Evolutionary conservation across 2,329 filamentous ascomycete genomes (phyloP), one percentile per base, ranked within the genome.

Genomic region (Alternaria viburni): DNA sequence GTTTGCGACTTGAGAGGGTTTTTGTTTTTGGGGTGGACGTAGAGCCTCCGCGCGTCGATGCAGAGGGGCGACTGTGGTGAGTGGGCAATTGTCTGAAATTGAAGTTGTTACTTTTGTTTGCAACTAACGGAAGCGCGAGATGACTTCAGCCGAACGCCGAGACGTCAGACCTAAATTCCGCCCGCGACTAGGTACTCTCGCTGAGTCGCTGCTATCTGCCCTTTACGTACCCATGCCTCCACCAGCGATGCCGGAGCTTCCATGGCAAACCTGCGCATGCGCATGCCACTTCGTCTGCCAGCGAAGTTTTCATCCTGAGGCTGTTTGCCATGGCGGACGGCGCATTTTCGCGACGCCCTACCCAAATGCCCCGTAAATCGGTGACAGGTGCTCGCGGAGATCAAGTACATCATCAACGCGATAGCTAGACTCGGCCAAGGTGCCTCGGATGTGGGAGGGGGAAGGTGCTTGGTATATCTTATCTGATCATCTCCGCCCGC

Each of bases 401-500:
- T 36, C 36, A 54, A 49, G 28, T 58, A 25, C 56, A 67, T 69
- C 54, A 69, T 64, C 47, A 63, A 59, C 30, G 55, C 57, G 44
- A 62, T 61, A 62, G 65, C 69, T 68, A 44, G 64, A 52, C 49
- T 62, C 61, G 64, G 69, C 64, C 65, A 61, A 58, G 46, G 50
- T 64, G 60, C 49, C 55, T 46, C 56, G 45, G 60, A 47, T 25
- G 54, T 54, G 56, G 32, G 63, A 68, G 67, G 64, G 70, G 69
- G 61, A 61, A 36, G 25, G 52, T 54, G 50, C 54, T 62, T 54
- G 45, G 56, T 43, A 52, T 65, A 76, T 76, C 71, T 73, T 68
- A 76, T 76, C 69, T 68, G 69, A 74, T 72, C 69, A 72, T 69
- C 69, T 73, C 69, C 70, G 64, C 25, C 64, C 54, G 59, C 65